These are phyloP conservation scores for Pseudoturritis turrita DNA, from an alignment of 345 rosid genomes.

Conservation along the genomic window DNA sequence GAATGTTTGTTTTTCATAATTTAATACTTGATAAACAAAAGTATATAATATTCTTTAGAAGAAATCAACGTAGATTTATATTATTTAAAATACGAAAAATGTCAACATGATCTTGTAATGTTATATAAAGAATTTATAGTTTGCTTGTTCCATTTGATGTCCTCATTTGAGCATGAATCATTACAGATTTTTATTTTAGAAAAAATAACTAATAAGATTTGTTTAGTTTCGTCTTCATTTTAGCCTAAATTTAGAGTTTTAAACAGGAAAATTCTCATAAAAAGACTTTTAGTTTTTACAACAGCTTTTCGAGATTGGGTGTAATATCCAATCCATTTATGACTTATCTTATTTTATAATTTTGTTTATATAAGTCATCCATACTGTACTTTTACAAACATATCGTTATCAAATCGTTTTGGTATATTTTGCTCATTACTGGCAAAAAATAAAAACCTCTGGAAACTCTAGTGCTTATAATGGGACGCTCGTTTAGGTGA, in stretches of 20 bases:
- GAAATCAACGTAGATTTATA: slow-evolving; percentile 2
- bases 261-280: not conserved
- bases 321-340: not conserved
- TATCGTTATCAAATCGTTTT: not conserved
- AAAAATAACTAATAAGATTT: not conserved
- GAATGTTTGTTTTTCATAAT: not conserved
- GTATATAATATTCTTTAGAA: not conserved
- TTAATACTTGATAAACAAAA: not conserved
- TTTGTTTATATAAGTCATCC: not conserved
- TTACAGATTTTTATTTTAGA: not conserved
- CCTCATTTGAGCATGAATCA: slow-evolving; percentile 10
- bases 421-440: not conserved
- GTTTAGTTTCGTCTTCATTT: not conserved
- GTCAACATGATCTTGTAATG: slow-evolving; percentile 9
- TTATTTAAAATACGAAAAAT: slow-evolving; percentile 7
- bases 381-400: not conserved
- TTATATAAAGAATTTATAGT: not conserved
- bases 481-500: slow-evolving; percentile 29
- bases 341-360: not conserved
- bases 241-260: not conserved
- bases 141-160: slow-evolving; percentile 26
- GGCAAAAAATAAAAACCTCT: not conserved
- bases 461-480: slow-evolving; percentile 11
- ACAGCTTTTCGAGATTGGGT: not conserved
- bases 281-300: not conserved